A percentile compares a stretch with the other conserved stretches of the same genome.
These are phyloP conservation scores for Hypholoma sublateritium DNA, from an alignment of 768 basidiomycete genomes.

Conservation along the genomic window DNA sequence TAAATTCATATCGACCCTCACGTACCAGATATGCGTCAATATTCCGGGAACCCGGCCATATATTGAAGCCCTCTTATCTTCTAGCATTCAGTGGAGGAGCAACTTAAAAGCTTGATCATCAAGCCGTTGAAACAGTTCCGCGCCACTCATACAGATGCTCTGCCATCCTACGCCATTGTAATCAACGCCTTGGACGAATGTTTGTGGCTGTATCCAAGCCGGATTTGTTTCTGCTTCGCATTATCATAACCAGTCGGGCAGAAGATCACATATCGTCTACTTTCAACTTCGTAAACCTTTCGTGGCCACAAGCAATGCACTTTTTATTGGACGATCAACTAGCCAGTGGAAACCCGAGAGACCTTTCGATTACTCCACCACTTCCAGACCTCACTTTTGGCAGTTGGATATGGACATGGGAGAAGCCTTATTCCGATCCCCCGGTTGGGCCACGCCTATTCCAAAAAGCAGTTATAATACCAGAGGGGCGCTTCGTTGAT, in stretches of 20 bases:
- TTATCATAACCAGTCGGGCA: not conserved
- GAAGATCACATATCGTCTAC: not conserved
- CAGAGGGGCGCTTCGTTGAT: conserved; percentile 13
- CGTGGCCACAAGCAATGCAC: not conserved
- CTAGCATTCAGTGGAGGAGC: not conserved
- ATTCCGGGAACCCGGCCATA: not conserved
- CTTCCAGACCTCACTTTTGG: not conserved
- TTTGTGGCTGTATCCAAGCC: not conserved
- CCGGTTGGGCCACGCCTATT: conserved; percentile 27
- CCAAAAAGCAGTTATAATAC: conserved; percentile 22
- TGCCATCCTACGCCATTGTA: not conserved
- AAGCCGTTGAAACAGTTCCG: not conserved
- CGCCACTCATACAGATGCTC: not conserved
- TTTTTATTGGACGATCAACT: not conserved
- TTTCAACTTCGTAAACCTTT: not conserved
- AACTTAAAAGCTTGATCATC: not conserved
- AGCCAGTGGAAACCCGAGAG: not conserved
- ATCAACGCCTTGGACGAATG: not conserved
- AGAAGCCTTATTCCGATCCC: conserved; percentile 14
- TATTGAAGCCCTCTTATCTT: not conserved
- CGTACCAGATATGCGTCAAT: not conserved
- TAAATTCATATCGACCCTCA: not conserved
- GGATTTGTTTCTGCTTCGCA: not conserved
- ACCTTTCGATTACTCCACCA: not conserved
- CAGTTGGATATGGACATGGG: conserved; percentile 32